These are phyloP conservation scores for Cutaneotrichosporon cavernicola DNA, from an alignment of 1,284 basidiomycete species.

Conservation along the genomic window DNA sequence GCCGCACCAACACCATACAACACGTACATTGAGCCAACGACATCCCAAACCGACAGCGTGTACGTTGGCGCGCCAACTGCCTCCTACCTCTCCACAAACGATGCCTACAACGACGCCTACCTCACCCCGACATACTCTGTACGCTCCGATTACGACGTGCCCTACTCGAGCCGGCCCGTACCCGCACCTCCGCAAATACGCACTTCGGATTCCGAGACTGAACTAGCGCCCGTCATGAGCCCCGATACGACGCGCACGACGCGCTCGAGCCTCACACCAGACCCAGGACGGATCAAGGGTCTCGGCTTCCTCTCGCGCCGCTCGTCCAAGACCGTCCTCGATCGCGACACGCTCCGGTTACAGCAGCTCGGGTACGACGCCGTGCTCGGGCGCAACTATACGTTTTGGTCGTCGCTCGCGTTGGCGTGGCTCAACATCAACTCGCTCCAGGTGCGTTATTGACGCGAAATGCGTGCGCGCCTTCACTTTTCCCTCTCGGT, in stretches of 20 bases:
- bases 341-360: slow-evolving; percentile 44
- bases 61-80: slow-evolving; percentile 10
- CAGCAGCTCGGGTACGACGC: slow-evolving; percentile 51
- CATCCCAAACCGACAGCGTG: slow-evolving; percentile 9
- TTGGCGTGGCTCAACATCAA: slow-evolving; percentile 50
- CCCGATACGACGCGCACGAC: slow-evolving; percentile 10
- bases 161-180: slow-evolving; percentile 36
- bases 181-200: slow-evolving; percentile 34
- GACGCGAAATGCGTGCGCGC: not conserved
- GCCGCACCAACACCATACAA: slow-evolving; percentile 41
- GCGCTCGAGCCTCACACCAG: slow-evolving; percentile 5
- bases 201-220: not conserved
- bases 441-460: slow-evolving; percentile 38
- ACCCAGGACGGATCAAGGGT: slow-evolving; percentile 4
- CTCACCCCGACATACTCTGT: not conserved
- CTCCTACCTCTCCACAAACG: not conserved
- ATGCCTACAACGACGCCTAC: not conserved
- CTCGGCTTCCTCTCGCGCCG: slow-evolving; percentile 11
- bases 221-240: slow-evolving; percentile 11
- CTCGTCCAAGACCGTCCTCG: slow-evolving; percentile 27
- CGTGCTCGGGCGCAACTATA: slow-evolving; percentile 50
- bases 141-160: slow-evolving; percentile 23
- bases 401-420: slow-evolving; percentile 50
- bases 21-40: slow-evolving; percentile 26
- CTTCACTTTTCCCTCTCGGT: not conserved